Conservation (phyloP, 495 filamentous ascomycete species). For the Delitschia confertaspora region DNA sequence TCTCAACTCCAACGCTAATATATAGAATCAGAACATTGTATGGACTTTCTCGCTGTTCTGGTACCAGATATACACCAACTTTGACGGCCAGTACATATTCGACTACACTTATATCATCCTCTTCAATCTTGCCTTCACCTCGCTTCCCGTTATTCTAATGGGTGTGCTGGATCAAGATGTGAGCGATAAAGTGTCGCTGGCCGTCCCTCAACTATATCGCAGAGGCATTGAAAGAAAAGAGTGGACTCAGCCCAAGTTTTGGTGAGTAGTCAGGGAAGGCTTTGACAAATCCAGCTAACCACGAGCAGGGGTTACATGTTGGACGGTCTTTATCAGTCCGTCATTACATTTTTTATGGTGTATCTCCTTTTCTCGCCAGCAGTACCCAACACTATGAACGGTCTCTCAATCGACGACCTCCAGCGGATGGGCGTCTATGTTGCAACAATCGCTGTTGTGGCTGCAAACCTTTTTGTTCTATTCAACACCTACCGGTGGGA, state of each 20-base stretch:
- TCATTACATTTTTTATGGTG: slow-evolving; percentile 87
- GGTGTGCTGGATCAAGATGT: slow-evolving; percentile 98
- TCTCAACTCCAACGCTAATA: slow-evolving; percentile 3
- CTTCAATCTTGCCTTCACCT: slow-evolving; percentile 96
- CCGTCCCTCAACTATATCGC: slow-evolving; percentile 90
- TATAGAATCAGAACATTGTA: slow-evolving; percentile 65
- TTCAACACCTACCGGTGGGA: slow-evolving; percentile 98
- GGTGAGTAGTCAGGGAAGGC: slow-evolving; percentile 56
- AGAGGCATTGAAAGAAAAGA: slow-evolving; percentile 93
- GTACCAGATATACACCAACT: slow-evolving; percentile 93
- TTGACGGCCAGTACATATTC: slow-evolving; percentile 91
- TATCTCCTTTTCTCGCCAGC: slow-evolving; percentile 66
- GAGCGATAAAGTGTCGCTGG: slow-evolving; percentile 82
- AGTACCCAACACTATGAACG: slow-evolving; percentile 57
- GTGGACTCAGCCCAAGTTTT: slow-evolving; percentile 96
- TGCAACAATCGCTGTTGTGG: slow-evolving; percentile 64
- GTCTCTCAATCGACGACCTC: slow-evolving; percentile 63
- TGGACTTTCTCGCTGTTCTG: slow-evolving; percentile 98
- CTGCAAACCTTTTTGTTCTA: slow-evolving; percentile 87
- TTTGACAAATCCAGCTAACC: slow-evolving; percentile 34
- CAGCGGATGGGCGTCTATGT: slow-evolving; percentile 77
- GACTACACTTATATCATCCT: slow-evolving; percentile 96
- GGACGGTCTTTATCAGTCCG: slow-evolving; percentile 89
- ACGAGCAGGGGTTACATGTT: slow-evolving; percentile 75
- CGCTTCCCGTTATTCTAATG: slow-evolving; percentile 89